Conservation (phyloP, 306 rosid species). For the Vachellia collinsii region DNA sequence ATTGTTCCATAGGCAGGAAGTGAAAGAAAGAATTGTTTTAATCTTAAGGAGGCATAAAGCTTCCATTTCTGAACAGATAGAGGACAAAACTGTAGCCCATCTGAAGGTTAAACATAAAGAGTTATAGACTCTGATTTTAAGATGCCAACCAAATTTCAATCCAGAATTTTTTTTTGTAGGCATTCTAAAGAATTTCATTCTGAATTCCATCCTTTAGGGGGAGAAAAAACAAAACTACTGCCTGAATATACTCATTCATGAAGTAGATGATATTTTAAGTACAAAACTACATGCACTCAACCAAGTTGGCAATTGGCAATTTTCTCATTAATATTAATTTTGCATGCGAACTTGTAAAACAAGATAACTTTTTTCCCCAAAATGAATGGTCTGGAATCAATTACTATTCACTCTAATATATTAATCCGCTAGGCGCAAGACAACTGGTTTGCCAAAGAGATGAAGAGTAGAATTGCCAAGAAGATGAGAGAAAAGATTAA, state of each 20-base stretch:
- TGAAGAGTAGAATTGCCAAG: background rate
- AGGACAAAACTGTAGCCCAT: background rate
- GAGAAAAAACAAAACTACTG: background rate
- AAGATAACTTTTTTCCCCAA: background rate
- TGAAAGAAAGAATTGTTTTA: slow-evolving; percentile 9
- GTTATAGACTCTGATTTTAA: background rate
- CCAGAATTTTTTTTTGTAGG: background rate
- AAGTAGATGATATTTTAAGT: background rate
- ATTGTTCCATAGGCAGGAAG: slow-evolving; percentile 16
- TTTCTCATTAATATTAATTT: background rate
- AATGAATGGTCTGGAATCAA: slow-evolving; percentile 27
- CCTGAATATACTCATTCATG: background rate
- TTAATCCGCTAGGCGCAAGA: background rate
- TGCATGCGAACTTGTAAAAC: slow-evolving; percentile 10
- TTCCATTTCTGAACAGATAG: background rate
- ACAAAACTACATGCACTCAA: background rate
- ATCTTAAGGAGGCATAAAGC: slow-evolving; percentile 8
- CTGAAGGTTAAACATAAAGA: background rate
- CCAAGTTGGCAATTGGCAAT: background rate
- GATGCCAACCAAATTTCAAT: slow-evolving; percentile 9
- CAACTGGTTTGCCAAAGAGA: background rate
- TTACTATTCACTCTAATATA: background rate
- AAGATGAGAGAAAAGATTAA: slow-evolving; percentile 1
- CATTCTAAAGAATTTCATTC: background rate
- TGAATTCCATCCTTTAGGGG: background rate